These are phyloP conservation scores for Spatholobus suberectus DNA, from an alignment of 306 rosid genomes.

Conservation along the genomic window DNA sequence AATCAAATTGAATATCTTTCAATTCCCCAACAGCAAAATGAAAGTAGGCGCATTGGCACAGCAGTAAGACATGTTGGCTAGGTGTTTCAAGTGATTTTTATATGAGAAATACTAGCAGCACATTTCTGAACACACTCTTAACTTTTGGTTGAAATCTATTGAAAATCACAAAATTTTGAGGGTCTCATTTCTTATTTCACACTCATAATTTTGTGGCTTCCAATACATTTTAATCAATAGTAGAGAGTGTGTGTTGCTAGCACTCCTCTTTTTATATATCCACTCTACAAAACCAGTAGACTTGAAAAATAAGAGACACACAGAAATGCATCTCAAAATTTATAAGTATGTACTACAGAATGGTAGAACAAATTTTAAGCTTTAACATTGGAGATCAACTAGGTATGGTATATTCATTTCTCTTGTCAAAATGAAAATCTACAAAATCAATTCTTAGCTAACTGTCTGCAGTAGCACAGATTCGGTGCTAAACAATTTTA, in stretches of 20 bases:
- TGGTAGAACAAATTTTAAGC: background rate
- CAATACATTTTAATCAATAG: too few relatives aligned
- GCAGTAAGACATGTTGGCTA: background rate
- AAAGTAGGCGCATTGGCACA: constrained; percentile 9
- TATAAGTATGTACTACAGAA: background rate
- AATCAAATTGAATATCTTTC: constrained; percentile 22
- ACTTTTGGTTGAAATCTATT: too few relatives aligned
- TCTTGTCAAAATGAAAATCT: constrained; percentile 25
- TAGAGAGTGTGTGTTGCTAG: too few relatives aligned
- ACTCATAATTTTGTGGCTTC: too few relatives aligned
- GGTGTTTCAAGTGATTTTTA: constrained; percentile 18
- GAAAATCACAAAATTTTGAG: too few relatives aligned
- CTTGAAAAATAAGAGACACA: background rate
- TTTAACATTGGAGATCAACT: background rate
- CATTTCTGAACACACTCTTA: too few relatives aligned
- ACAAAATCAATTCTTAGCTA: background rate
- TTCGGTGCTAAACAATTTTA: background rate
- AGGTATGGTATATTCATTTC: background rate
- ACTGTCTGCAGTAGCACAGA: background rate
- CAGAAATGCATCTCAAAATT: background rate
- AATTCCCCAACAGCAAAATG: constrained; percentile 30
- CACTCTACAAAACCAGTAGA: background rate
- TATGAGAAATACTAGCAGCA: too few relatives aligned
- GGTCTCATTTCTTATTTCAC: too few relatives aligned
- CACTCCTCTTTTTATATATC: too few relatives aligned